A percentile compares a stretch with the other conserved stretches of the same genome.
phyloP scores from a whole-genome alignment of 257 asterid genomes.

The Petunia axillaris region DNA sequence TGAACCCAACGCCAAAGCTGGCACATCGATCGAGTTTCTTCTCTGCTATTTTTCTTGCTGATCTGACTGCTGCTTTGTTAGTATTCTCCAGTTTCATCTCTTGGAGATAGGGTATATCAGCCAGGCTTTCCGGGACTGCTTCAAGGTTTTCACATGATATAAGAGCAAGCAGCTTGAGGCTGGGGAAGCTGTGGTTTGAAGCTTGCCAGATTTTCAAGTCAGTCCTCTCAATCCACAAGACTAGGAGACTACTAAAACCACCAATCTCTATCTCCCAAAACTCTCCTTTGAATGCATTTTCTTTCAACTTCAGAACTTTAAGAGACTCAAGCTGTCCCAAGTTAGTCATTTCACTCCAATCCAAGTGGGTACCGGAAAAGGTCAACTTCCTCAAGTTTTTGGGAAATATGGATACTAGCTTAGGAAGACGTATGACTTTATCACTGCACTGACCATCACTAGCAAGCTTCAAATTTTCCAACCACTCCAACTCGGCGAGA shows the following conservation, averaged over 20 bases:
- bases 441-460: slow-evolving; percentile 27
- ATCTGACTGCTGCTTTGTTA: no score
- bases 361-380: slow-evolving; percentile 28
- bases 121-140: no score
- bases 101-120: no score
- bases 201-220: not conserved
- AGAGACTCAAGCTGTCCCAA: slow-evolving; percentile 36
- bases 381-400: slow-evolving; percentile 27
- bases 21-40: no score
- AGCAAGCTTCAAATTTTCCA: slow-evolving; percentile 34
- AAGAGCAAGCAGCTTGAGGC: not conserved
- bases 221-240: not conserved
- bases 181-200: not conserved
- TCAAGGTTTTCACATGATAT: no score
- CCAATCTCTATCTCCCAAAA: no score
- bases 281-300: no score
- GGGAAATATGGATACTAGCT: slow-evolving; percentile 20
- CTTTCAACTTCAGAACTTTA: slow-evolving; percentile 27
- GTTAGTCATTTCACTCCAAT: slow-evolving; percentile 34
- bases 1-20: no score
- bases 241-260: no score
- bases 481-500: slow-evolving; percentile 17
- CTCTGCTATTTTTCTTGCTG: not conserved
- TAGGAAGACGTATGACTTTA: slow-evolving; percentile 25
- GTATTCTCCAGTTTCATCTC: no score